A percentile compares a stretch with the other conserved stretches of the same genome.
phyloP scores from a whole-genome alignment of 2,329 filamentous ascomycete genomes.

The Tolypocladium pustulatum region DNA sequence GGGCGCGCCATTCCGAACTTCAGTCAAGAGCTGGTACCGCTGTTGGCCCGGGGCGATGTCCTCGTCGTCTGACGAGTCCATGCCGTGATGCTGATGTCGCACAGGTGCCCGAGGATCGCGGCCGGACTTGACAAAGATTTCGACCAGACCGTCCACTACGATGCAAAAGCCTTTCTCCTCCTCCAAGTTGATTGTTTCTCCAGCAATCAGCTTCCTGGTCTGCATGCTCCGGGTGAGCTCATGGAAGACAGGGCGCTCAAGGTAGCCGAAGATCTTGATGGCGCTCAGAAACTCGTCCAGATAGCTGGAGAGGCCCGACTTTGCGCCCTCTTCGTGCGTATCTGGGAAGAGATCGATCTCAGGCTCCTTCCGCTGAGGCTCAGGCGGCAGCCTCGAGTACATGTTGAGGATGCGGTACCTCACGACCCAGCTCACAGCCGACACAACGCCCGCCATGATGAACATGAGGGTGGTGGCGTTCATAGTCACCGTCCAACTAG shows the following conservation, averaged over 20 bases:
- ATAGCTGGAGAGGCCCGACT: conserved; percentile 89
- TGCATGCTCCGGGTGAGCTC: conserved; percentile 98
- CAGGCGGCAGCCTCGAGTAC: conserved; percentile 86
- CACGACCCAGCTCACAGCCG: conserved; percentile 86
- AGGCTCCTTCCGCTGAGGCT: conserved; percentile 91
- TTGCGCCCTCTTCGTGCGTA: conserved; percentile 77
- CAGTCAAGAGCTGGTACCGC: conserved; percentile 88
- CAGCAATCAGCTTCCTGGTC: conserved; percentile 89
- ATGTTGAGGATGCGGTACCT: conserved; percentile 94
- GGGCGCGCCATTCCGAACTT: conserved; percentile 93
- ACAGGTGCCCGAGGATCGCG: conserved; percentile 32
- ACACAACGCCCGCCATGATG: conserved; percentile 65
- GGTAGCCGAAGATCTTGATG: conserved; percentile 97
- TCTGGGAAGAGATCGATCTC: conserved; percentile 94
- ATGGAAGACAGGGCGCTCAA: conserved; percentile 94
- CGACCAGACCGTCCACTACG: conserved; percentile 89
- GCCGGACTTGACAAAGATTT: conserved; percentile 95
- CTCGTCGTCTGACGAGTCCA: conserved; percentile 52
- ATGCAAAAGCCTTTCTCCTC: conserved; percentile 98
- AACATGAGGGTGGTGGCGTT: conserved; percentile 90
- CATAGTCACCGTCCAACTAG: conserved; percentile 94
- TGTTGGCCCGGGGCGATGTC: conserved; percentile 58
- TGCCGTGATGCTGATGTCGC: conserved; percentile 11
- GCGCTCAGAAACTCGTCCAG: conserved; percentile 96
- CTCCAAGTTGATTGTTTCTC: conserved; percentile 88